phyloP scores from a whole-genome alignment of 306 rosid species.

The Astragalus membranaceus region DNA sequence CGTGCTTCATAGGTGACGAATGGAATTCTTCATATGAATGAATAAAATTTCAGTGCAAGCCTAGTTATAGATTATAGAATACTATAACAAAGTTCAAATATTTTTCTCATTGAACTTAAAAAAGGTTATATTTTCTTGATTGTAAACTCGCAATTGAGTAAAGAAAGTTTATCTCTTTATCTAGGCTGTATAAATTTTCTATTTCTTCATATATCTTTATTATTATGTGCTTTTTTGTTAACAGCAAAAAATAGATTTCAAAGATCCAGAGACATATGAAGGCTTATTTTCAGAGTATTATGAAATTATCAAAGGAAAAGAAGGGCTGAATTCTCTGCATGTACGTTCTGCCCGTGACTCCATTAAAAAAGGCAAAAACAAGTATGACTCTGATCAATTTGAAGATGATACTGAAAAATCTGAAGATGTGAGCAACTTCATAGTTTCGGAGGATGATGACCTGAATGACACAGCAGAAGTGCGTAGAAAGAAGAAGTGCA shows the following conservation, averaged over 20 bases:
- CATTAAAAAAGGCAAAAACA: constrained; percentile 35
- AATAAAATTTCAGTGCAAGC: constrained; percentile 6
- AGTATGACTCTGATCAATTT: constrained; percentile 20
- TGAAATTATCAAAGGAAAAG: constrained; percentile 40
- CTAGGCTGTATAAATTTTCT: background rate
- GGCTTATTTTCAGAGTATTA: constrained; percentile 50
- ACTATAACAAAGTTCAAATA: background rate
- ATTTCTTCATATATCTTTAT: constrained; percentile 9
- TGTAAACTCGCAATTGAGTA: background rate
- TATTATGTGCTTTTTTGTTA: constrained; percentile 16
- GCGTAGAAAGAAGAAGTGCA: constrained; percentile 25
- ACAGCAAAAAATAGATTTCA: constrained; percentile 53
- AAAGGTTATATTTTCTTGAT: background rate
- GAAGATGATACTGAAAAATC: constrained; percentile 33
- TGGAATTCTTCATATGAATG: constrained; percentile 2
- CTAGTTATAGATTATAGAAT: background rate
- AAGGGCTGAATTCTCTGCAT: constrained; percentile 38
- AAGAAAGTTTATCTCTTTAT: constrained; percentile 6
- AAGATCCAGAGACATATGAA: constrained; percentile 48
- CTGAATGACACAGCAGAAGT: constrained; percentile 22
- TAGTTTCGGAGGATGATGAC: constrained; percentile 48
- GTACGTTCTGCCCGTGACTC: constrained; percentile 26
- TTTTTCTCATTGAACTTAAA: background rate
- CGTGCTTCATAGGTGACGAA: no score
- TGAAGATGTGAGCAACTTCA: constrained; percentile 41